Evolutionary conservation across 129 eudicot species (phyloP).

Genomic region (Calendula officinalis): DNA sequence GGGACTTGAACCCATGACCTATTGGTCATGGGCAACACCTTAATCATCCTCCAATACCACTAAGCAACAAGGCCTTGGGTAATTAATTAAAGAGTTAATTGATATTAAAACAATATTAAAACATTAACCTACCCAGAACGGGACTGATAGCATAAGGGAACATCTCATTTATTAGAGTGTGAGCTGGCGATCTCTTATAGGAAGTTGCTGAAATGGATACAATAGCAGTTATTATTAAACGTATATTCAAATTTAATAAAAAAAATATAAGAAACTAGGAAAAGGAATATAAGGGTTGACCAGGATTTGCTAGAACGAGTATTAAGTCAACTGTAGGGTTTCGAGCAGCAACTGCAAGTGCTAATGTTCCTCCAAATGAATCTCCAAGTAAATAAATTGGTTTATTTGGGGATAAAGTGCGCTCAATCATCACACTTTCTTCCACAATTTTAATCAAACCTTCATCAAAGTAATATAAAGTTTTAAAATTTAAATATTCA

Average conservation of each 20-base stretch:
- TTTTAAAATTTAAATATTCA: background rate
- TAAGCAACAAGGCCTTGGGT: too few species aligned
- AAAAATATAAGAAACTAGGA: background rate
- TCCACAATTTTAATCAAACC: constrained; percentile 64
- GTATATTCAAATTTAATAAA: background rate
- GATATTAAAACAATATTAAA: background rate
- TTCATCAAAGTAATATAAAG: constrained; percentile 16
- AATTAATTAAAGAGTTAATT: background rate
- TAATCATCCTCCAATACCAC: background rate
- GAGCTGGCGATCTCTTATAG: constrained; percentile 65
- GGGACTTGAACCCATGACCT: too few species aligned
- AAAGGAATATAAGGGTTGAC: constrained; percentile 23
- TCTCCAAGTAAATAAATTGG: constrained; percentile 83
- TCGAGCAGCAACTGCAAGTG: constrained; percentile 83
- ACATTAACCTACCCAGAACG: constrained; percentile 51
- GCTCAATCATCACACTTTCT: constrained; percentile 58
- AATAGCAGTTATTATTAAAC: constrained; percentile 20
- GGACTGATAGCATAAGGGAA: constrained; percentile 69
- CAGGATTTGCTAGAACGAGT: constrained; percentile 70
- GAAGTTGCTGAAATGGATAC: constrained; percentile 75
- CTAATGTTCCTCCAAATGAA: constrained; percentile 79
- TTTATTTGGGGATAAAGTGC: constrained; percentile 56
- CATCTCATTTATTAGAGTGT: constrained; percentile 52
- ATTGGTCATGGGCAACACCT: too few species aligned
- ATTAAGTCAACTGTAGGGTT: constrained; percentile 68